phyloP scores from a whole-genome alignment of 1,284 basidiomycete species.

The Tremellales sp. region DNA sequence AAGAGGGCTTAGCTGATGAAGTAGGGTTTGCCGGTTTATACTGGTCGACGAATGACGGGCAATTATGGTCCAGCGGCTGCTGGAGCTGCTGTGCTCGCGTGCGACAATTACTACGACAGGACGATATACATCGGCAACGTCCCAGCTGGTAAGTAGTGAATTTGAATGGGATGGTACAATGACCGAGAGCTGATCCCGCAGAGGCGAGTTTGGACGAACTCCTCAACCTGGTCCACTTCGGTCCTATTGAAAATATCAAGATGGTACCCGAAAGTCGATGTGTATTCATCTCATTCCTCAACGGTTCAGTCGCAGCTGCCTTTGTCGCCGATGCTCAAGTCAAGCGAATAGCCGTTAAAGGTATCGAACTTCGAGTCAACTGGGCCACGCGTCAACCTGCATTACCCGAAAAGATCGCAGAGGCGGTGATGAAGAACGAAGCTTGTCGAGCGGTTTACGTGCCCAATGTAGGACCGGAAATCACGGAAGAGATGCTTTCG shows the following conservation, averaged over 20 bases:
- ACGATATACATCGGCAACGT: constrained; percentile 98
- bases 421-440: constrained; percentile 78
- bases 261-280: constrained; percentile 97
- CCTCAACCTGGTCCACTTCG: constrained; percentile 95
- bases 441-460: constrained; percentile 92
- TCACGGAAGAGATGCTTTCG: constrained; percentile 81
- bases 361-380: constrained; percentile 90
- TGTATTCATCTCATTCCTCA: constrained; percentile 95
- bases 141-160: constrained; percentile 52
- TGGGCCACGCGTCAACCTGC: constrained; percentile 82
- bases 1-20: too few relatives aligned
- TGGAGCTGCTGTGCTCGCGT: constrained; percentile 68
- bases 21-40: constrained; percentile 29
- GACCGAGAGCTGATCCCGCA: constrained; percentile 42
- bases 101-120: constrained; percentile 65
- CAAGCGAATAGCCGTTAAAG: constrained; percentile 84
- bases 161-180: not conserved
- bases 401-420: constrained; percentile 73
- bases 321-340: constrained; percentile 93
- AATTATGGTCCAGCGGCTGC: constrained; percentile 60
- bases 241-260: constrained; percentile 90
- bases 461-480: constrained; percentile 78
- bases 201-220: constrained; percentile 96
- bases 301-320: constrained; percentile 80
- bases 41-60: constrained; percentile 56